Evolutionary conservation across 139 green algal genomes (phyloP), one percentile per base, ranked within the genome.

Genomic region (Chlorella sp.): DNA sequence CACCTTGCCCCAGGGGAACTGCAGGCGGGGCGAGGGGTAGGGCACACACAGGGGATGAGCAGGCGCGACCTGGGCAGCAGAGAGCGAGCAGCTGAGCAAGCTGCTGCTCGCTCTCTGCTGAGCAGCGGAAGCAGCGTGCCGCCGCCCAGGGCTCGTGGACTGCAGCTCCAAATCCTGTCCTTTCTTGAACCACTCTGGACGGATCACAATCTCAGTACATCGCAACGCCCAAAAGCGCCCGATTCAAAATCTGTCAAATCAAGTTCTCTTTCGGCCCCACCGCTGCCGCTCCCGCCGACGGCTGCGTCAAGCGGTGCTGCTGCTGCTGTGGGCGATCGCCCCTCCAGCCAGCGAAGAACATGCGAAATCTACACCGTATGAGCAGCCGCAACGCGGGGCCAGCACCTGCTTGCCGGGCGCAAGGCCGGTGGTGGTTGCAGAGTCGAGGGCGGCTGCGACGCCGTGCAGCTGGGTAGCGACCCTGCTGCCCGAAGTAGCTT

Each of bases 1-100:
- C 16, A 90, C 32, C 88, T 89, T 89, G 88, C 28, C 66, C 76
- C 83, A 83, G 32, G 80, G 80, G 53, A 91, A 91, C 88, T 91
- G 88, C 76, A 28, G 14, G 3, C 28, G 28, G 68, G n/a, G 68
- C 12, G 5, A 85, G 30, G 39, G n/a, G 24, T 0, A 39, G 37
- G 2, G 78, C 15, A 21, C 40, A 32, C 24, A 0, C 30, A 26
- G 73, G 15, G 2, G 30, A 32, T 19, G 26, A 4, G 34, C 73
- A 57, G 48, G 48, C 9, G 48, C 71, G 71, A 34, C 71, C 30
- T 40, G 24, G 77, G 77, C 79, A 85, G 42, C 42, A 40, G 28
- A 28, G 30, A 60, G 16, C 15, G 78, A 53, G 75, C 75, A 40
- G 34, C 68, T 14, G 60, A 68, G 60, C 60, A 68, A 18, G 60